Base-by-base conservation (phyloP, 2,329 filamentous ascomycete genomes). In the Fusarium abutilonis region DNA sequence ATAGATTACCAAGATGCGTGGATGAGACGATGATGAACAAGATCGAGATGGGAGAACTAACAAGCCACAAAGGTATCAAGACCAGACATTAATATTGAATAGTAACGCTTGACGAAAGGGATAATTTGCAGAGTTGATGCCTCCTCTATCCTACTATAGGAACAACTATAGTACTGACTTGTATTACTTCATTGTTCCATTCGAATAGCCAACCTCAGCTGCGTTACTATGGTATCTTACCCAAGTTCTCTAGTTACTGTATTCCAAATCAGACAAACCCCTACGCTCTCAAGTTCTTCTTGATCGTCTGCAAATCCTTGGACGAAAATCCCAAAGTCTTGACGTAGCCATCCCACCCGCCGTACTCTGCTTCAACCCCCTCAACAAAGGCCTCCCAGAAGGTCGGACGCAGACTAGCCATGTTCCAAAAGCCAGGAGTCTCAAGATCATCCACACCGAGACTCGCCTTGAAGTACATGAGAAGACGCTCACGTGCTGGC, bases 271-370 rank as follows among this genome's bases (percentile, higher is more conserved):
- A 32, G 9, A 34, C 31, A 15, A 42, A 26, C 2, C n/a, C 26
- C 36, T 42, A 61, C 23, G 44, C 35, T 31, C 43, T 73, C 56
- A 84, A 69, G 61, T 85, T 83, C 60, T 64, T 71, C 74, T 76
- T 81, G 63, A 85, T 82, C 46, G 60, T 79, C 8, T 70, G 73
- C 36, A 85, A 52, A 46, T 85, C 82, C 3, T 76, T 74, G 1
- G 68, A 64, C 0, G 78, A 78, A 48, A 86, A 81, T 0, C 81
- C 80, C 44, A 86, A 69, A 6, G 71, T 71, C 29, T 73, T 69
- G 28, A 82, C 76, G 65, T 85, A 86, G 44, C 76, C 76, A 44
- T 80, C 78, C 68, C 81, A 84, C 3, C 82, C 80, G 17, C 80
- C 81, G 50, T 82, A 80, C 54, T 78, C 68, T 31, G 74, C 71